Evolutionary conservation across 306 rosid genomes (phyloP).

Genomic region (Cicer bijugum): DNA sequence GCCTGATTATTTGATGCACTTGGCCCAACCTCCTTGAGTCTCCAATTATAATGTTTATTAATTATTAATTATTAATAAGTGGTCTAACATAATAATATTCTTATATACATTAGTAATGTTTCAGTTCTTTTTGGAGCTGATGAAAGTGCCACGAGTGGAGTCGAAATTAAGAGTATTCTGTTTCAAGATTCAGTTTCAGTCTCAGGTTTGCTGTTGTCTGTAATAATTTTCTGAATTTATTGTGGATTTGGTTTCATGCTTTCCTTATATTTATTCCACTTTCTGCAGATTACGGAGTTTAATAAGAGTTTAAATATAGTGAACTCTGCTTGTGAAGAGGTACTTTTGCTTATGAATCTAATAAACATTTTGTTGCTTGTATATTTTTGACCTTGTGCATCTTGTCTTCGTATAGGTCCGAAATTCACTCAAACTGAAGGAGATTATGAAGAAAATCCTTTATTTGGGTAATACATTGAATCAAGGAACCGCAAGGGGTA

Average conservation of each 20-base stretch:
- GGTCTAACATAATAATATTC: constrained; percentile 1
- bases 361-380: constrained; percentile 12
- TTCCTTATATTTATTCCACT: constrained; percentile 39
- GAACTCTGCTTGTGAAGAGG: constrained; percentile 88
- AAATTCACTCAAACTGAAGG: constrained; percentile 78
- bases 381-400: constrained; percentile 41
- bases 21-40: no score
- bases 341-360: constrained; percentile 48
- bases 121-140: constrained; percentile 89
- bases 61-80: no score
- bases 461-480: constrained; percentile 87
- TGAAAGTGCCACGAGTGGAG: constrained; percentile 97
- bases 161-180: constrained; percentile 91
- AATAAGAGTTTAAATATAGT: constrained; percentile 74
- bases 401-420: constrained; percentile 63
- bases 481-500: constrained; percentile 99
- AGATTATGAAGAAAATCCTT: constrained; percentile 84
- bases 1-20: no score
- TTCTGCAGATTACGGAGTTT: constrained; percentile 76
- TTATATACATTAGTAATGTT: constrained; percentile 45
- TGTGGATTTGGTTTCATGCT: constrained; percentile 41
- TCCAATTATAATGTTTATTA: no score
- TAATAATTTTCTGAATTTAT: constrained; percentile 34
- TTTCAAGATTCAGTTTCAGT: constrained; percentile 83
- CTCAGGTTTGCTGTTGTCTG: constrained; percentile 73